phyloP scores from a whole-genome alignment of 352 stramenopile genomes.

The Thalassiosira hispida region DNA sequence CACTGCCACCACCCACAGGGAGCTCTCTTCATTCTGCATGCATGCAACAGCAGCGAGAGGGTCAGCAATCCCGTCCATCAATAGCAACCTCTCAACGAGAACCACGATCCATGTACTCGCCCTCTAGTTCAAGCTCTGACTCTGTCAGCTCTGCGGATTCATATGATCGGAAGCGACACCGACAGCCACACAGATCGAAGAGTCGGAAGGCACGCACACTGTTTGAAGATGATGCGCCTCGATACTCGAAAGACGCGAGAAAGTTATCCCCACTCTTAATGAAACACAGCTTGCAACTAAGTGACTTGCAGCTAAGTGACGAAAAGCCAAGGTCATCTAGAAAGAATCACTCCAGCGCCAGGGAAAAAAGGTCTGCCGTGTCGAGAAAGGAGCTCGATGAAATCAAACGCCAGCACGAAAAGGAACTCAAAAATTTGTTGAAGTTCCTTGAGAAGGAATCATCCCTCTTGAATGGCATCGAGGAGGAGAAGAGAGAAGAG shows the following conservation, averaged over 20 bases:
- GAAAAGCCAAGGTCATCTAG: not conserved
- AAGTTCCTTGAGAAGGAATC: conserved; percentile 21
- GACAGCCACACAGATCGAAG: not conserved
- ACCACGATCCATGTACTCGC: conserved; percentile 10
- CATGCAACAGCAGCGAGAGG: no score
- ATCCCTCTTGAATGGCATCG: not conserved
- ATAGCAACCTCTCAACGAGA: no score
- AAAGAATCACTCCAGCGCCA: conserved; percentile 7
- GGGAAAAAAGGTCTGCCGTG: not conserved
- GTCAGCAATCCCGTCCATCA: no score
- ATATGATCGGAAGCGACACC: not conserved
- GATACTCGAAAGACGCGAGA: conserved; percentile 8
- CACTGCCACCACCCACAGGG: no score
- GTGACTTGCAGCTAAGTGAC: not conserved
- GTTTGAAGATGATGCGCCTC: not conserved
- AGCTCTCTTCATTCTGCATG: no score
- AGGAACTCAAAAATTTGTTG: not conserved
- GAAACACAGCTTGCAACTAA: conserved; percentile 3
- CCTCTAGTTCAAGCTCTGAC: conserved; percentile 12
- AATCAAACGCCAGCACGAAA: conserved; percentile 10
- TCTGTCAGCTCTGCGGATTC: conserved; percentile 11
- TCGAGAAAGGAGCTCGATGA: conserved; percentile 9
- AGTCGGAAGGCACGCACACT: not conserved
- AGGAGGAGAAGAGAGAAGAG: conserved; percentile 22
- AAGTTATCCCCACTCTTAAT: conserved; percentile 2